Conservation (phyloP, 2,329 filamentous ascomycete species). For the Fusarium nurragi region DNA sequence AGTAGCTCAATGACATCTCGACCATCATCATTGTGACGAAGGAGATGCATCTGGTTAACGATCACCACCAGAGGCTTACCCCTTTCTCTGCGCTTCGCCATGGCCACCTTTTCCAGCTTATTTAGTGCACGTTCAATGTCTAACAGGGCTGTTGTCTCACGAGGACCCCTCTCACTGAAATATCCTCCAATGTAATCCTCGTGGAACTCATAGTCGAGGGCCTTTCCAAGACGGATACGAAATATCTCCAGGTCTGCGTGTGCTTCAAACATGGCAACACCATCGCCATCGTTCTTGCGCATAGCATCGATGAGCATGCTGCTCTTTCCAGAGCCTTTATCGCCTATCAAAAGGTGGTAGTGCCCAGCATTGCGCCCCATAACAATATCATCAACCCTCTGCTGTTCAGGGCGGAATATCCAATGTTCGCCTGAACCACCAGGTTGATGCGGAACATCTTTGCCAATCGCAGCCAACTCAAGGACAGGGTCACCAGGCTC, state of each 20-base stretch:
- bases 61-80: conserved; percentile 86
- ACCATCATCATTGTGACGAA: conserved; percentile 93
- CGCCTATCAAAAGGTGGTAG: conserved; percentile 91
- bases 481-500: conserved; percentile 89
- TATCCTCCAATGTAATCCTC: conserved; percentile 98
- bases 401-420: conserved; percentile 86
- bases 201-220: conserved; percentile 94
- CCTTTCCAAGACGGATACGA: conserved; percentile 89
- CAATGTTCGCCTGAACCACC: conserved; percentile 63
- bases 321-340: conserved; percentile 96
- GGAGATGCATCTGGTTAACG: conserved; percentile 91
- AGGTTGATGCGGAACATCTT: conserved; percentile 59
- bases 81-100: conserved; percentile 70
- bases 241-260: conserved; percentile 97
- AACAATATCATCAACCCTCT: conserved; percentile 83
- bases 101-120: conserved; percentile 95
- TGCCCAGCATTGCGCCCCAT: conserved; percentile 77
- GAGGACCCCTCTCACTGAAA: conserved; percentile 91
- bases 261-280: conserved; percentile 94
- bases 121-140: conserved; percentile 98
- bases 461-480: conserved; percentile 76
- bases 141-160: conserved; percentile 89
- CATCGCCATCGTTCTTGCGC: conserved; percentile 88
- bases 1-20: conserved; percentile 91
- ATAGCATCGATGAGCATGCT: conserved; percentile 96